phyloP scores from a whole-genome alignment of 2,329 filamentous ascomycete genomes.

The Penicillium sp. region DNA sequence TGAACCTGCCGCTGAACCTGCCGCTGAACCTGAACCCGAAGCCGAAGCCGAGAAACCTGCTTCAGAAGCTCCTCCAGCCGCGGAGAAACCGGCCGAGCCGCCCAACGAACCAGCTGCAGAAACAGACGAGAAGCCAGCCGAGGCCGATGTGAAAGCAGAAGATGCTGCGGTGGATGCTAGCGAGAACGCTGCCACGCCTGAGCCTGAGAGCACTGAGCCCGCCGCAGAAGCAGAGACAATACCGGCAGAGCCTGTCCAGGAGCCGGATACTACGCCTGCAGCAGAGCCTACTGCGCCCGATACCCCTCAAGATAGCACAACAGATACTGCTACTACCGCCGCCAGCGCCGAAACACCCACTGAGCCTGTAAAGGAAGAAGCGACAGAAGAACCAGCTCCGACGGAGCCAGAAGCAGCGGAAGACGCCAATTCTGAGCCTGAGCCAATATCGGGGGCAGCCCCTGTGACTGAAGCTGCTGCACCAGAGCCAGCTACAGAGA shows the following conservation, averaged over 20 bases:
- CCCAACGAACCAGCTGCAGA: neutral
- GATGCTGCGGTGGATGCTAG: neutral
- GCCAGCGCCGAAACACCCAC: neutral
- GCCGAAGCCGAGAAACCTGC: neutral
- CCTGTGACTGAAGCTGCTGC: conserved; percentile 4
- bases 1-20: conserved; percentile 5
- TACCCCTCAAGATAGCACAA: neutral
- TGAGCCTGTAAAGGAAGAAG: conserved; percentile 1
- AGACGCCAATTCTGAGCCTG: neutral
- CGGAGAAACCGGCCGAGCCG: neutral
- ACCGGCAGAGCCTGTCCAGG: conserved; percentile 13
- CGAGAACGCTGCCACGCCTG: neutral
- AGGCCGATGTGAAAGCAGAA: neutral
- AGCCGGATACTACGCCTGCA: neutral
- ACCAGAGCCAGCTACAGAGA: conserved; percentile 10
- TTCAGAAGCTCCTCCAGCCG: neutral
- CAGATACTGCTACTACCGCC: neutral
- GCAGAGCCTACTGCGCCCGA: conserved; percentile 9
- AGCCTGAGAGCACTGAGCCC: conserved; percentile 1
- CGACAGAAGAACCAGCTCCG: neutral
- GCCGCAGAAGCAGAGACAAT: conserved; percentile 11
- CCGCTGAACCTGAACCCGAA: neutral
- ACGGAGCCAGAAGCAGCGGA: conserved; percentile 3
- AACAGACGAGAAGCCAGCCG: neutral
- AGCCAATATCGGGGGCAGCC: neutral